These are phyloP conservation scores for Halophytophthora polymorphica DNA, from an alignment of 352 stramenopile species.

Conservation along the genomic window DNA sequence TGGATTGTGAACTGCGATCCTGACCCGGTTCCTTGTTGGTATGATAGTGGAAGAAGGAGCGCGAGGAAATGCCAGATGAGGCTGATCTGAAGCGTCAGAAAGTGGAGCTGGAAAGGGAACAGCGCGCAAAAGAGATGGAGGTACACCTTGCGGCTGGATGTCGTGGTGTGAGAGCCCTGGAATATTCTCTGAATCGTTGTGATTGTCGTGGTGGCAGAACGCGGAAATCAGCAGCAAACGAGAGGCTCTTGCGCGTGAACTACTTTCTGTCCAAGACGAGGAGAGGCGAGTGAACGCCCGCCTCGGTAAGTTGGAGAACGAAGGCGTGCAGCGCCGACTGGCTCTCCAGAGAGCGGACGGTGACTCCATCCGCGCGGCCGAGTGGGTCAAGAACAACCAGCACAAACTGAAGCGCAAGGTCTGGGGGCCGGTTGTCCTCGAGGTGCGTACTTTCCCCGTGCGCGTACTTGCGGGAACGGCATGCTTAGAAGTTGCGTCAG, in stretches of 20 bases:
- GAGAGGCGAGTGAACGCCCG: constrained; percentile 51
- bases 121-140: constrained; percentile 71
- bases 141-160: constrained; percentile 25
- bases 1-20: background rate
- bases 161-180: background rate
- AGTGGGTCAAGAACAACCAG: constrained; percentile 77
- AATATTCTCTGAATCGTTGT: background rate
- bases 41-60: constrained; percentile 58
- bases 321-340: constrained; percentile 63
- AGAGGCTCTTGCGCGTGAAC: constrained; percentile 47
- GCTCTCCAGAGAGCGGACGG: constrained; percentile 56
- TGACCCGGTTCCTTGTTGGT: background rate
- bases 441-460: constrained; percentile 28
- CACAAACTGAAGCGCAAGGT: constrained; percentile 70
- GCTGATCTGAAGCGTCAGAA: constrained; percentile 55
- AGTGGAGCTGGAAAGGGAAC: constrained; percentile 53
- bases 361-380: constrained; percentile 67
- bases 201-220: constrained; percentile 36
- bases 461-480: background rate
- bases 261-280: constrained; percentile 47
- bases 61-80: constrained; percentile 48
- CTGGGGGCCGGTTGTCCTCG: constrained; percentile 76
- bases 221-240: constrained; percentile 68
- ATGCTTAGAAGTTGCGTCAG: no score
- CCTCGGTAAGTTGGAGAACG: constrained; percentile 67